Conservation (phyloP, 345 rosid species). For the Gossypium anomalum region DNA sequence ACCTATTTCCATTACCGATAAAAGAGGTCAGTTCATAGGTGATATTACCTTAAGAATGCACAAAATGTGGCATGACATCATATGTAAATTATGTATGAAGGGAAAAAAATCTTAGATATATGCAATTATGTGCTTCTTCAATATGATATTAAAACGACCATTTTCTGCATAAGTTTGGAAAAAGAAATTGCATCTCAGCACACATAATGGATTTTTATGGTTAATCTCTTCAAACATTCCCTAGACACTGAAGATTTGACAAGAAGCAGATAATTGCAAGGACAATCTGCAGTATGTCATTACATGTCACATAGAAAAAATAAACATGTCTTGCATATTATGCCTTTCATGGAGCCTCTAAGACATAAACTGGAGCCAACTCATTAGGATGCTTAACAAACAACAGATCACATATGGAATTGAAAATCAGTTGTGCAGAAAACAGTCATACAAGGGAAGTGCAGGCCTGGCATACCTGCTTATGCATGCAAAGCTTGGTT, state of each 20-base stretch:
- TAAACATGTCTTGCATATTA: background rate
- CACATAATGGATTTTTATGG: background rate
- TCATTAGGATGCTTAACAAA: background rate
- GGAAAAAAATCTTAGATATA: background rate
- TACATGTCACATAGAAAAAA: background rate
- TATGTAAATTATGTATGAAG: background rate
- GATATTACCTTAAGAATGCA: background rate
- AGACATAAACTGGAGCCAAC: background rate
- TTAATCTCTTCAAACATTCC: background rate
- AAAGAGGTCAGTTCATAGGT: background rate
- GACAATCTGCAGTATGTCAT: background rate
- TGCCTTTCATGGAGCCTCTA: background rate
- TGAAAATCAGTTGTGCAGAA: background rate
- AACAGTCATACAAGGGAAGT: background rate
- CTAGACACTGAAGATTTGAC: background rate
- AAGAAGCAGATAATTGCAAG: background rate
- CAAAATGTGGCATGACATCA: background rate
- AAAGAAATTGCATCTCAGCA: background rate
- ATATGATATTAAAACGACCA: background rate
- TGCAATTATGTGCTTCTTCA: background rate
- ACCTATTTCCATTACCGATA: conserved; percentile 39
- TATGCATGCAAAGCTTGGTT: background rate
- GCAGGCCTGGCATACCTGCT: background rate
- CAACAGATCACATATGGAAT: background rate
- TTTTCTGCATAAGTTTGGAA: background rate